Evolutionary conservation across 495 filamentous ascomycete species (phyloP), one percentile per base, ranked within the genome.

Genomic region (Pseudevernia furfuracea): DNA sequence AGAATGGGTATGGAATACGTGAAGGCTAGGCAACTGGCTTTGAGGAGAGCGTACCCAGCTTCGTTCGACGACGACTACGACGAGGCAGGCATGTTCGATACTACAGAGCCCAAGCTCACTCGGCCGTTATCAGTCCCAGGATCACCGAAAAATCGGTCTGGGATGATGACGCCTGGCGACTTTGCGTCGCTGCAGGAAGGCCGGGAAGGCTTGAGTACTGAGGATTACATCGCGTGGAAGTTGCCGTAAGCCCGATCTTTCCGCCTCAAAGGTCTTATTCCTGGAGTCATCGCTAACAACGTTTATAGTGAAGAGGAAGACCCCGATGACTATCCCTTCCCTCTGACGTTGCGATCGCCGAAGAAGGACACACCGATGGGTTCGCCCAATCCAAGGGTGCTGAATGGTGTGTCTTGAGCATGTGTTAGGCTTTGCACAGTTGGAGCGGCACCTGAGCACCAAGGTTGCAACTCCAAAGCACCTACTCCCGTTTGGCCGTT

Each of bases 1-100:
- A 82, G 94, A 48, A 98, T 98, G 94, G 94, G 94, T 15, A 85
- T 97, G 89, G 94, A 98, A 75, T 98, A 98, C 69, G 89, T 96
- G 76, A 98, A 98, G 78, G 94, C 94, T 41, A 85, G 94, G 43
- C 95, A 97, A 75, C 75, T 98, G 64, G 94, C 94, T 19, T 78
- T 98, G 66, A 81, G 94, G 63, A 84, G 94, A 82, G 94, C 94
- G 30, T 98, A 97, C 69, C 94, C 94, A 32, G 78, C 79, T 23
- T 92, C 89, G 0, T 98, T 96, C 69, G 84, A 84, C 37, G 86
- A 81, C 56, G 80, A 86, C 14, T 87, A 90, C 53, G 90, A 95
- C 62, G 89, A 85, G 64, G 85, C 83, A 65, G 86, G 89, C 68
- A 91, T 92, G 76, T 95, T 97, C 69, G 89, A 90, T 14, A 88